phyloP scores from a whole-genome alignment of 768 basidiomycete genomes.

The Lactarius sp. region DNA sequence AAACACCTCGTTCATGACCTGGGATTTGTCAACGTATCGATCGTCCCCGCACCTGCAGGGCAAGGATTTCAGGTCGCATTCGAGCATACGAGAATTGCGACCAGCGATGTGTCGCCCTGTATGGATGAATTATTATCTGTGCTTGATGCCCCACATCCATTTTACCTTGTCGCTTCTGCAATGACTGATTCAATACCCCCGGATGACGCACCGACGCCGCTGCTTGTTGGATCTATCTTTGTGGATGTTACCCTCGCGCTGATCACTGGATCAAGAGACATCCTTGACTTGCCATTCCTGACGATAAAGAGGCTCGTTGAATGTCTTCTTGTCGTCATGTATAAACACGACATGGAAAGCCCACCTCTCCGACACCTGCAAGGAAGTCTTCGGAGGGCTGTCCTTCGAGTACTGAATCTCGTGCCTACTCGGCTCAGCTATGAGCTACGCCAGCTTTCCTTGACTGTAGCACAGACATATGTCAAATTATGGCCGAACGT shows the following conservation, averaged over 20 bases:
- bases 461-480: conserved; percentile 58
- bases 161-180: conserved; percentile 45
- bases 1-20: conserved; percentile 41
- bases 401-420: conserved; percentile 47
- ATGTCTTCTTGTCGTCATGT: conserved; percentile 56
- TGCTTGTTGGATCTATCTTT: conserved; percentile 58
- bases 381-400: conserved; percentile 46
- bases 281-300: conserved; percentile 48
- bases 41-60: conserved; percentile 43
- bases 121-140: conserved; percentile 52
- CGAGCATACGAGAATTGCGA: conserved; percentile 41
- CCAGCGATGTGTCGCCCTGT: conserved; percentile 47
- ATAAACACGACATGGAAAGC: conserved; percentile 70
- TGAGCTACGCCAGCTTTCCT: conserved; percentile 60
- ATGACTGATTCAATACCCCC: conserved; percentile 37
- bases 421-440: conserved; percentile 53
- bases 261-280: conserved; percentile 43
- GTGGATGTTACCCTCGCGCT: conserved; percentile 55
- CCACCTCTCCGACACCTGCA: conserved; percentile 50
- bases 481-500: conserved; percentile 55
- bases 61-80: conserved; percentile 53
- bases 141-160: conserved; percentile 53
- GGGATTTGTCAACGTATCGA: conserved; percentile 51
- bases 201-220: conserved; percentile 40
- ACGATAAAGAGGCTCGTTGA: conserved; percentile 60